Evolutionary conservation across 345 rosid species (phyloP), one percentile per base, ranked within the genome.

Genomic region (Lumnitzera racemosa): DNA sequence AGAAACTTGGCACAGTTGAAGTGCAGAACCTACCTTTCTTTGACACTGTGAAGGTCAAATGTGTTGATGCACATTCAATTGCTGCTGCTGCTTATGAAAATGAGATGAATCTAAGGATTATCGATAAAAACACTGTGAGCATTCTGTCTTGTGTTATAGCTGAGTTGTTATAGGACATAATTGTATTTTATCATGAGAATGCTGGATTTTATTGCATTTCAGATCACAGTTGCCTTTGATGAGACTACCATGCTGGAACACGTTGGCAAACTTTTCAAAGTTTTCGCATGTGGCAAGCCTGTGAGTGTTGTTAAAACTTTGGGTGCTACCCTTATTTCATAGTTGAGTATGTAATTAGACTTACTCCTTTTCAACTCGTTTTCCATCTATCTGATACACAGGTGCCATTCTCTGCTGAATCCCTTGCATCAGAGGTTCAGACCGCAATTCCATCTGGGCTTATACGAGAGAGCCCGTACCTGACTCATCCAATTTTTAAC

Each of bases 191-290:
- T 46, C 43, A 59, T 14, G 46, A 52, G 58, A 47, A 53, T 61
- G 73, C 54, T 13, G 27, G 43, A 27, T 59, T 31, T 54, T 12
- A 61, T 72, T 46, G 16, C 63, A 36, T 72, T 65, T 41, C 88
- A 94, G 97, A 77, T 94, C 57, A 90, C 99, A 53, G 90, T 82
- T 74, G 57, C 99, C 31, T 94, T 94, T 56, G 99, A 94, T 53
- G 99, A 94, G 74, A 94, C 97, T 72, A 88, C 95, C 49, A 86
- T 95, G 65, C 74, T 94, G 81, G 95, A 84, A 68, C 97, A 94
- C 76, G 89, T 90, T 51, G 89, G 90, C 64, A 78, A 81, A 61
- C 97, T 90, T 66, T 78, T 94, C 72, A 67, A 71, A 80, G 80
- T 90, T 47, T 90, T 94, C 55, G 78, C 96, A 27, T 65, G 77